phyloP scores from a whole-genome alignment of 768 basidiomycete genomes.

The Pleurotus giganteus region DNA sequence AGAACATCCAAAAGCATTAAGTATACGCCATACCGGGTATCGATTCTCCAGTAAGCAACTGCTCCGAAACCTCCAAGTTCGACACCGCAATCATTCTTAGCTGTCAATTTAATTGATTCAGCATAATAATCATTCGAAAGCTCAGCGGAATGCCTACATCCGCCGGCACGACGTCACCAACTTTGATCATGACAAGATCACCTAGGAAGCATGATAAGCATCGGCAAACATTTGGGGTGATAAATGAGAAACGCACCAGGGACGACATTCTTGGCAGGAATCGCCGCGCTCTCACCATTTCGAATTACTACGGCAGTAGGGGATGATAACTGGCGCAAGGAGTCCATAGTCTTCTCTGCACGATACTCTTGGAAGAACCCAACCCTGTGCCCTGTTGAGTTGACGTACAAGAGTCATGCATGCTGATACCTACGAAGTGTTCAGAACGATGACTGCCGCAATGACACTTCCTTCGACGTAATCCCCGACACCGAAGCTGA shows the following conservation, averaged over 20 bases:
- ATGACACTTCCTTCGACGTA: constrained; percentile 6
- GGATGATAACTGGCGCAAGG: constrained; percentile 3
- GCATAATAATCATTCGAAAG: background rate
- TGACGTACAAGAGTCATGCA: background rate
- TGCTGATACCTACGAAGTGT: background rate
- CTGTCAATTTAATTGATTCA: background rate
- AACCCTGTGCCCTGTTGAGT: background rate
- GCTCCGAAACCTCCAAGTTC: constrained; percentile 6
- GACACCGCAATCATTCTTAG: constrained; percentile 5
- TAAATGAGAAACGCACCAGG: background rate
- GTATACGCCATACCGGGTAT: background rate
- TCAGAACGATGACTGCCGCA: constrained; percentile 4
- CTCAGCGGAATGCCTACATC: background rate
- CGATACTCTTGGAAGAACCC: constrained; percentile 8
- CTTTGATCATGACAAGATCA: constrained; percentile 10
- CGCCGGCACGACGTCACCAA: constrained; percentile 6
- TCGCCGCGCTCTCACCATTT: constrained; percentile 8
- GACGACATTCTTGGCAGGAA: constrained; percentile 11
- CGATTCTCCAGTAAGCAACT: constrained; percentile 4
- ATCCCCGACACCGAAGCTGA: constrained; percentile 1
- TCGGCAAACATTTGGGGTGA: background rate
- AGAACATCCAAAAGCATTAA: background rate
- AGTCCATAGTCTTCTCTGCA: constrained; percentile 9
- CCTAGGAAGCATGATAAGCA: background rate
- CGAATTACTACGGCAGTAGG: constrained; percentile 8